phyloP scores from a whole-genome alignment of 345 rosid species.

The Carallia pectinifolia region DNA sequence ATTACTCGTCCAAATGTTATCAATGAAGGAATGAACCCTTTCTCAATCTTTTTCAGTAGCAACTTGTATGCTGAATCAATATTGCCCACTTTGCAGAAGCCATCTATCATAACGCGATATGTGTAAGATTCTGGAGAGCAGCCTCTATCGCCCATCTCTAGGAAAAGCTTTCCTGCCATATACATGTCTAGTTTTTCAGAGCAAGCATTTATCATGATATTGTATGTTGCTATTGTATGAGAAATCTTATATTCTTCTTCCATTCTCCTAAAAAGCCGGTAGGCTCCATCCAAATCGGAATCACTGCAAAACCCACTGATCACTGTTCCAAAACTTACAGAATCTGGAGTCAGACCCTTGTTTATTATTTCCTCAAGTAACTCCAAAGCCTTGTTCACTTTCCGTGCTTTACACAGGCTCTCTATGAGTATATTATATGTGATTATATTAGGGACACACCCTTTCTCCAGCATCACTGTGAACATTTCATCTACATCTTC shows the following conservation, averaged over 20 bases:
- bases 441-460: slow-evolving; percentile 66
- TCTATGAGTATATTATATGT: slow-evolving; percentile 84
- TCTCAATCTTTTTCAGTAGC: slow-evolving; percentile 55
- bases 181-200: slow-evolving; percentile 56
- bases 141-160: slow-evolving; percentile 57
- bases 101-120: slow-evolving; percentile 73
- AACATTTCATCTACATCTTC: slow-evolving; percentile 82
- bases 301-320: slow-evolving; percentile 63
- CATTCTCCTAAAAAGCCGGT: slow-evolving; percentile 52
- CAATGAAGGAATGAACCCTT: slow-evolving; percentile 65
- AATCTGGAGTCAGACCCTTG: slow-evolving; percentile 58
- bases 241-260: slow-evolving; percentile 48
- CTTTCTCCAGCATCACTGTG: slow-evolving; percentile 58
- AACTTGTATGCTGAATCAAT: slow-evolving; percentile 51
- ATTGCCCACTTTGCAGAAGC: slow-evolving; percentile 76
- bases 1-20: slow-evolving; percentile 75
- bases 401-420: slow-evolving; percentile 72
- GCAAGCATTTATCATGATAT: slow-evolving; percentile 72
- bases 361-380: slow-evolving; percentile 56
- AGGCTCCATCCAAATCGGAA: slow-evolving; percentile 69
- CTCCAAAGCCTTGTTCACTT: slow-evolving; percentile 59
- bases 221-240: slow-evolving; percentile 61
- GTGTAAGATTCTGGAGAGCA: slow-evolving; percentile 71
- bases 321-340: slow-evolving; percentile 62
- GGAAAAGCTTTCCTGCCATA: slow-evolving; percentile 62